Evolutionary conservation across 2,329 filamentous ascomycete species (phyloP).

Genomic region (Thielaviopsis euricoi): DNA sequence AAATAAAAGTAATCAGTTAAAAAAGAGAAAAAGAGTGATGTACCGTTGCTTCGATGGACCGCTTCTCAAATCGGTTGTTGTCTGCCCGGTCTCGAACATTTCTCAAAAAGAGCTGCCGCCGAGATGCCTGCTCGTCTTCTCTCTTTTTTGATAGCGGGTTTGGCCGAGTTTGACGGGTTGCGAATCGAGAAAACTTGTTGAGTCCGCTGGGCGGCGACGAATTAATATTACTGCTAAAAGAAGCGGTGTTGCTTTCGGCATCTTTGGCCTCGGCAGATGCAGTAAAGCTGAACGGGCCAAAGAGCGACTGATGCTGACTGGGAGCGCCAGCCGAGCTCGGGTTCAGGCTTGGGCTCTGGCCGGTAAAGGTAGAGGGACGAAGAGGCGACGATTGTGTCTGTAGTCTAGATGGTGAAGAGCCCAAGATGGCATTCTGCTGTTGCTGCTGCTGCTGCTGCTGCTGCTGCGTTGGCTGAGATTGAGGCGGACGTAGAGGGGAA

Average conservation of each 20-base stretch:
- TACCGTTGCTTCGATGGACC: constrained; percentile 44
- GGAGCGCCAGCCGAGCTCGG: not conserved
- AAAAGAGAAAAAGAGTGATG: constrained; percentile 1
- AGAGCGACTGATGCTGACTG: not conserved
- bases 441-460: constrained; percentile 6
- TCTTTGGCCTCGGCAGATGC: not conserved
- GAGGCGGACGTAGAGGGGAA: constrained; percentile 44
- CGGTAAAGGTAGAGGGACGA: constrained; percentile 23
- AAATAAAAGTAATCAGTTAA: not conserved
- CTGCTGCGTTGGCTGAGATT: constrained; percentile 24
- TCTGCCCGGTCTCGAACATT: constrained; percentile 45
- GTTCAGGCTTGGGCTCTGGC: constrained; percentile 21
- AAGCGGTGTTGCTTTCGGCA: not conserved
- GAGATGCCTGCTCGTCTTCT: constrained; percentile 45
- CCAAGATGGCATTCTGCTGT: constrained; percentile 1
- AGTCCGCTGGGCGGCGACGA: constrained; percentile 2
- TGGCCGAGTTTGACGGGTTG: constrained; percentile 38
- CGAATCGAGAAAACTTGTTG: constrained; percentile 27
- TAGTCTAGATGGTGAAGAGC: constrained; percentile 6
- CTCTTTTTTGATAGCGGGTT: constrained; percentile 46
- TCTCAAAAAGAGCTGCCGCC: constrained; percentile 53
- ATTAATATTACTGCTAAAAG: not conserved
- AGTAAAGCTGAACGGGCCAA: not conserved
- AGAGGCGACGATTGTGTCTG: constrained; percentile 7
- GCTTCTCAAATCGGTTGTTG: constrained; percentile 40